Conservation (phyloP, 176 grass and related monocot species). For the Oryza australiensis region DNA sequence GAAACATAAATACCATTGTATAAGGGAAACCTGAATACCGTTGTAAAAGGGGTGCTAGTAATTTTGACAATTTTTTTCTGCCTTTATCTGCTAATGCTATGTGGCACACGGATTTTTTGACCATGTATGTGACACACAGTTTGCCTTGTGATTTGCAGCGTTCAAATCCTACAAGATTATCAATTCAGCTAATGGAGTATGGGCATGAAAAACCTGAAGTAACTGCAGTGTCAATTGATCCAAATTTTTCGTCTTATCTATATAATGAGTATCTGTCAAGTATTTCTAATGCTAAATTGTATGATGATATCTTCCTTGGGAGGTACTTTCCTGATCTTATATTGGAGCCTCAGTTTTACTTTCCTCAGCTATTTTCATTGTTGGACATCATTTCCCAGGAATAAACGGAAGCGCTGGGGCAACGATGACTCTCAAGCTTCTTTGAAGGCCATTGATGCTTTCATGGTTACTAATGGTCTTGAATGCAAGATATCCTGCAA, state of each 20-base stretch:
- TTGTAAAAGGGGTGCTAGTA: background rate
- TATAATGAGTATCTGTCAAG: slow-evolving; percentile 51
- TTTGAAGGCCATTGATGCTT: slow-evolving; percentile 42
- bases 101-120: background rate
- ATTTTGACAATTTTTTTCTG: background rate
- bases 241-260: slow-evolving; percentile 60
- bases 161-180: slow-evolving; percentile 45
- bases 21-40: background rate
- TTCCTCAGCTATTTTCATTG: slow-evolving; percentile 33
- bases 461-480: slow-evolving; percentile 65
- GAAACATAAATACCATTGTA: too few species aligned
- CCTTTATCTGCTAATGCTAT: background rate
- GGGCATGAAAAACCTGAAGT: slow-evolving; percentile 63
- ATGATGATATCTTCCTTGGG: slow-evolving; percentile 50
- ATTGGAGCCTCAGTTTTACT: background rate
- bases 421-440: slow-evolving; percentile 35
- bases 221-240: slow-evolving; percentile 50
- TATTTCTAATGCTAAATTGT: slow-evolving; percentile 28
- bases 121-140: background rate
- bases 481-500: slow-evolving; percentile 73
- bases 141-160: slow-evolving; percentile 36
- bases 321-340: slow-evolving; percentile 45
- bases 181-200: slow-evolving; percentile 67
- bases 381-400: slow-evolving; percentile 39
- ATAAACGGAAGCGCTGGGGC: slow-evolving; percentile 50